These are phyloP conservation scores for Sechiopsis laciniata DNA, from an alignment of 306 rosid species.

Conservation along the genomic window DNA sequence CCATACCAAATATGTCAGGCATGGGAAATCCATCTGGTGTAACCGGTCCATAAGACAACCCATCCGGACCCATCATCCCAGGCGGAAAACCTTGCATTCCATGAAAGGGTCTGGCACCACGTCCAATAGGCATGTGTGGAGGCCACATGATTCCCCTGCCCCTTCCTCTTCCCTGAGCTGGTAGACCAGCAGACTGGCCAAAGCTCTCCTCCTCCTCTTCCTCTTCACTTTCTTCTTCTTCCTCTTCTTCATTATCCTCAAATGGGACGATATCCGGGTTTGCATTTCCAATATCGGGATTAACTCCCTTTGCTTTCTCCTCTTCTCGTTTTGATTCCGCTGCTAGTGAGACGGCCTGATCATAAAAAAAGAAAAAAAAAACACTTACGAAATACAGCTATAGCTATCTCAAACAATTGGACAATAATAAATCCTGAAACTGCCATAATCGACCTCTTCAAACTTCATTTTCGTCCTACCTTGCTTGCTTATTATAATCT, in stretches of 20 bases:
- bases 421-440: slow-evolving; percentile 4
- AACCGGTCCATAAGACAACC: slow-evolving; percentile 77
- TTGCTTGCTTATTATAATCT: background rate
- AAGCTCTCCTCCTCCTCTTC: slow-evolving; percentile 95
- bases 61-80: slow-evolving; percentile 85
- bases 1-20: slow-evolving; percentile 83
- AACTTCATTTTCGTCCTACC: background rate
- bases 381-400: slow-evolving; percentile 13
- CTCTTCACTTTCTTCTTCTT: slow-evolving; percentile 97
- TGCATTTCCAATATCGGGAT: slow-evolving; percentile 78
- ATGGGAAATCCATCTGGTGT: slow-evolving; percentile 85
- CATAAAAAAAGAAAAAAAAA: slow-evolving; percentile 15
- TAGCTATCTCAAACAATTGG: slow-evolving; percentile 6
- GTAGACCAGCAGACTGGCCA: slow-evolving; percentile 52
- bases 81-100: slow-evolving; percentile 91
- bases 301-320: slow-evolving; percentile 95
- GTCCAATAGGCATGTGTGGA: slow-evolving; percentile 82
- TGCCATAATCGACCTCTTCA: background rate
- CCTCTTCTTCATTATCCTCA: slow-evolving; percentile 99
- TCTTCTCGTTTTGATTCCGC: slow-evolving; percentile 97
- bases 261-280: slow-evolving; percentile 97
- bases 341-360: slow-evolving; percentile 78
- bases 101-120: slow-evolving; percentile 88
- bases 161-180: slow-evolving; percentile 82
- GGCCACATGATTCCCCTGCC: slow-evolving; percentile 98